Evolutionary conservation across 2,329 filamentous ascomycete species (phyloP).

Genomic region (Penicillium sclerotigenum): DNA sequence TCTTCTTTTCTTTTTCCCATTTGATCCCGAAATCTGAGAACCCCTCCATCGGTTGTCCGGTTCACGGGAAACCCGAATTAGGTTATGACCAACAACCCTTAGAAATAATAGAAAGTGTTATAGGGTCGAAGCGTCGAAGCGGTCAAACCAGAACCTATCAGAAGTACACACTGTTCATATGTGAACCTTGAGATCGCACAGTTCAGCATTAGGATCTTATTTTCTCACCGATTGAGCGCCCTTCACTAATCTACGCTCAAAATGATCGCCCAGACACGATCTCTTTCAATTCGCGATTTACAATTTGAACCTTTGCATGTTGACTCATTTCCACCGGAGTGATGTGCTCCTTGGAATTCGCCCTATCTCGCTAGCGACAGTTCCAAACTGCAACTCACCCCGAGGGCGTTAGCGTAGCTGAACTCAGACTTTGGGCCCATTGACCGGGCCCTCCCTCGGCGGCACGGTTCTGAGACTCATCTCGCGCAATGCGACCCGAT

Average conservation of each 20-base stretch:
- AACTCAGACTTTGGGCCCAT: constrained; percentile 13
- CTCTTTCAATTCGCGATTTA: background rate
- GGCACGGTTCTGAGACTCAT: constrained; percentile 7
- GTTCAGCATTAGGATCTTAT: constrained; percentile 22
- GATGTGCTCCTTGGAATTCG: background rate
- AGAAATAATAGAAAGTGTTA: background rate
- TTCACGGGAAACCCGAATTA: background rate
- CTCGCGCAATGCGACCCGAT: background rate
- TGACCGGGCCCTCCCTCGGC: constrained; percentile 2
- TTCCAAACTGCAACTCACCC: constrained; percentile 7
- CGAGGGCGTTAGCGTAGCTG: constrained; percentile 20
- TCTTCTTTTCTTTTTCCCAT: background rate
- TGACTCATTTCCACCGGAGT: background rate
- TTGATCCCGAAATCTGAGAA: background rate
- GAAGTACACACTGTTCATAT: background rate
- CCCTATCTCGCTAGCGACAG: background rate
- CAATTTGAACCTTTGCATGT: background rate
- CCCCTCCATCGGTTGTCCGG: background rate
- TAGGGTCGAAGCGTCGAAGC: constrained; percentile 15
- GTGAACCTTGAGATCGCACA: constrained; percentile 11
- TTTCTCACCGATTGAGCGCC: constrained; percentile 2
- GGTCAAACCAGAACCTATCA: constrained; percentile 10
- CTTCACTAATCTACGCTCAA: background rate
- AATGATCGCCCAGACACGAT: constrained; percentile 1
- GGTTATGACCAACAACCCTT: background rate